These are phyloP conservation scores for Hansenula sp. DNA, from an alignment of 1,139 yeast genomes.

Conservation along the genomic window DNA sequence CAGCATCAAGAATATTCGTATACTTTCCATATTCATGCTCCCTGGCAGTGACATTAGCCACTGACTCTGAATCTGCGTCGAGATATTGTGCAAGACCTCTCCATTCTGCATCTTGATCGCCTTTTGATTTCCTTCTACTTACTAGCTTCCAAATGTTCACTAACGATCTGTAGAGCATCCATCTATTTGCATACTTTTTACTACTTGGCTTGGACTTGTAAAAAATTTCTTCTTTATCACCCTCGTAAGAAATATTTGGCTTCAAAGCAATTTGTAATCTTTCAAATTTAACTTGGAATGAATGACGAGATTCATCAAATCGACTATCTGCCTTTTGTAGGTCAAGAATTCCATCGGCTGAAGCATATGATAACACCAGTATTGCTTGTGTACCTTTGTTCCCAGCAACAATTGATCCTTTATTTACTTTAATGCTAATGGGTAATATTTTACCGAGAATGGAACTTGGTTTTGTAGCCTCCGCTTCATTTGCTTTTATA, in stretches of 20 bases:
- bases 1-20: conserved; percentile 68
- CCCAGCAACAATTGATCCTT: conserved; percentile 76
- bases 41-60: conserved; percentile 22
- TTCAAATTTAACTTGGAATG: conserved; percentile 39
- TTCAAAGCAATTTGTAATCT: conserved; percentile 56
- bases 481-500: conserved; percentile 3
- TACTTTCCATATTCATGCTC: conserved; percentile 78
- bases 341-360: conserved; percentile 60
- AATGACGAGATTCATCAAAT: conserved; percentile 51
- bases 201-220: conserved; percentile 13
- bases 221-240: conserved; percentile 9
- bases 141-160: conserved; percentile 29
- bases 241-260: conserved; percentile 60
- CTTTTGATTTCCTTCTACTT: conserved; percentile 28
- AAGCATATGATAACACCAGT: conserved; percentile 53
- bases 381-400: conserved; percentile 74
- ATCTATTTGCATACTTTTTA: conserved; percentile 2
- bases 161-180: not conserved
- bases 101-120: conserved; percentile 42
- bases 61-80: conserved; percentile 17
- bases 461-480: conserved; percentile 2
- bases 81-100: conserved; percentile 37
- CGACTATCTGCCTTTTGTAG: conserved; percentile 42
- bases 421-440: conserved; percentile 49
- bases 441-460: conserved; percentile 49